Base-by-base conservation (phyloP, 495 filamentous ascomycete species). In the Rhizodiscina lignyota region DNA sequence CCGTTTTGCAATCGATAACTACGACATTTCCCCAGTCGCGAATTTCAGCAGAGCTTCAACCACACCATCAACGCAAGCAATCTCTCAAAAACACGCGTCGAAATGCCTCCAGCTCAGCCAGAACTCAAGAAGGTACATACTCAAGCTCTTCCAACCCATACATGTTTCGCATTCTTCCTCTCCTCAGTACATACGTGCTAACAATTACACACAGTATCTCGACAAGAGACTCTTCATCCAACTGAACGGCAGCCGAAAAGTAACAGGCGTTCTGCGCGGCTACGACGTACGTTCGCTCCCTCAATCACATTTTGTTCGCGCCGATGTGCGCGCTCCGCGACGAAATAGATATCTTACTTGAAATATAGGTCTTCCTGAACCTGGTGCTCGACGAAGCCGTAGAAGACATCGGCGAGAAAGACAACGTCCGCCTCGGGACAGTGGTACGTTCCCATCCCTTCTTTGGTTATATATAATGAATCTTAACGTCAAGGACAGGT, bases 141-240 rank as follows among this genome's bases (percentile, higher is more conserved):
- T 18, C 18, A 6, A 32, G 10, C 6, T 6, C 8, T 32, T 32
- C 8, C 18, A 32, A 8, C 30, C 8, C 30, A 11, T 8, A 10
- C 10, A 18, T 10, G 8, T 32, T 18, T 11, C 24, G 24, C 24
- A 27, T 27, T 27, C 24, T 27, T n/a, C n/a, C n/a, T n/a, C n/a
- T n/a, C n/a, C n/a, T n/a, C n/a, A n/a, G n/a, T n/a, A n/a, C n/a
- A n/a, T n/a, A n/a, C n/a, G n/a, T 18, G 32, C 43, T 47, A 40
- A 53, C 17, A 24, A 27, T 21, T 43, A 44, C 19, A 5, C 39
- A 43, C 55, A 97, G 89, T 97, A 97, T 62, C 85, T 97, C 64
- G 89, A 96, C 67, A 97, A 97, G 70, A 74, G 91, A 57, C 70
- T 97, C 52, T 93, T 94, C 60, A 83, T 94, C 51, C 85, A 97